Base-by-base conservation (phyloP, 2,329 filamentous ascomycete genomes). In the Cercospora zeae-maydis region DNA sequence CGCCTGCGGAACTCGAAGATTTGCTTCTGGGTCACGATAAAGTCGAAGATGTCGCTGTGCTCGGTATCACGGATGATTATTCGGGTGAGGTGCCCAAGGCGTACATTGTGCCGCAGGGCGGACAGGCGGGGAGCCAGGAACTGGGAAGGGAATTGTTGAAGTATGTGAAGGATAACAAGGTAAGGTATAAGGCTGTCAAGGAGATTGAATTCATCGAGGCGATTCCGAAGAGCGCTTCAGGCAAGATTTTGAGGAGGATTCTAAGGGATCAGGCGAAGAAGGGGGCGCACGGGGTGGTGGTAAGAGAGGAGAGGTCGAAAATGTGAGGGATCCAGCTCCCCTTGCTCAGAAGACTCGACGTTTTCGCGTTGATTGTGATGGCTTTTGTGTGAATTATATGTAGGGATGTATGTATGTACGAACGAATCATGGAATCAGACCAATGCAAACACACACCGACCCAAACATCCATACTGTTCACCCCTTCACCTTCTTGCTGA, bases 1-100 rank as follows among this genome's bases (percentile, higher is more conserved):
- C 80, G 3, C 81, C 81, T 0, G 76, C 80, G 2, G 81, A 83
- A 66, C 69, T 84, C 2, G 81, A 83, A 68, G 80, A 79, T 2
- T 75, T 80, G 1, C 73, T 83, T 0, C 76, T 83, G 1, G 77
- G 74, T 1, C 80, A 83, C 66, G 78, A 79, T 1, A 72, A 77
- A 9, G 79, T 83, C 31, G 72, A 79, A 10, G 81, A 83, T 63
- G 78, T 78, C 0, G 82, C 80, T 0, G 81, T 83, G 5, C 78
- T 83, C 55, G 81, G 81, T 1, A 73, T 83, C 62, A 74, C 59
- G 63, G 75, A 62, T 45, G 69, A 69, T 3, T 68, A 64, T 78
- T 88, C 0, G 82, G 54, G 53, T 57, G 74, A 76, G 39, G 61
- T 75, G 3, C 74, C 74, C 1, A 67, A 75, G 24, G 74, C 72